Conservation (phyloP, 2,329 filamentous ascomycete genomes). For the Fusarium sp. region DNA sequence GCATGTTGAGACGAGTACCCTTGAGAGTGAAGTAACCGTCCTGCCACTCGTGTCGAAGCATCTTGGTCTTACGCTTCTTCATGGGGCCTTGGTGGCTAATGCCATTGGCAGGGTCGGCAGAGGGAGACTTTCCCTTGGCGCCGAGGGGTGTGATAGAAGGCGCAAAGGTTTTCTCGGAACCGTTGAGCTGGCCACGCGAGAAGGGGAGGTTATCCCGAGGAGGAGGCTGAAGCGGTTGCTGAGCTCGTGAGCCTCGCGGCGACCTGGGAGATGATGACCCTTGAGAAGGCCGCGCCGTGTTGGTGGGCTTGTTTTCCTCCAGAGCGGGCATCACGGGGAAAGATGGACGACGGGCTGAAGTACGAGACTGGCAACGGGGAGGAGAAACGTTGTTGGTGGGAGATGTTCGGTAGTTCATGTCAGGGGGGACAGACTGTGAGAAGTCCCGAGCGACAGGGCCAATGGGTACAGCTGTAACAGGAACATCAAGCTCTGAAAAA, state of each 20-base stretch:
- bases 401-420: slow-evolving; percentile 81
- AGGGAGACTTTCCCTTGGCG: slow-evolving; percentile 45
- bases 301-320: slow-evolving; percentile 69
- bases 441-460: slow-evolving; percentile 80
- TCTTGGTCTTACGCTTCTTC: slow-evolving; percentile 90
- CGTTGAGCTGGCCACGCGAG: slow-evolving; percentile 60
- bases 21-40: slow-evolving; percentile 90
- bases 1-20: slow-evolving; percentile 79
- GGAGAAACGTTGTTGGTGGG: slow-evolving; percentile 50
- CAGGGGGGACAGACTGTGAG: slow-evolving; percentile 91
- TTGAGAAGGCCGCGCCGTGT: slow-evolving; percentile 46
- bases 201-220: slow-evolving; percentile 67
- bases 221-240: slow-evolving; percentile 61
- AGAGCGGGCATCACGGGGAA: slow-evolving; percentile 76
- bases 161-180: slow-evolving; percentile 60
- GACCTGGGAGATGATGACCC: slow-evolving; percentile 50
- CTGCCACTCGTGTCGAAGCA: slow-evolving; percentile 93
- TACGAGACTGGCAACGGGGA: slow-evolving; percentile 63
- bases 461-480: slow-evolving; percentile 76
- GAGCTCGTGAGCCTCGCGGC: slow-evolving; percentile 50
- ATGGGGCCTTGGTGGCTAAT: slow-evolving; percentile 85
- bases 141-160: slow-evolving; percentile 49
- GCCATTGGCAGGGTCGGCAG: slow-evolving; percentile 57
- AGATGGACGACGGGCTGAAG: slow-evolving; percentile 72
- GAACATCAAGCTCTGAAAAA: slow-evolving; percentile 90